A percentile compares a stretch with the other conserved stretches of the same genome.
Conservation (phyloP, 225 moss, liverwort and hornwort genomes). For the Climacium dendroides region DNA sequence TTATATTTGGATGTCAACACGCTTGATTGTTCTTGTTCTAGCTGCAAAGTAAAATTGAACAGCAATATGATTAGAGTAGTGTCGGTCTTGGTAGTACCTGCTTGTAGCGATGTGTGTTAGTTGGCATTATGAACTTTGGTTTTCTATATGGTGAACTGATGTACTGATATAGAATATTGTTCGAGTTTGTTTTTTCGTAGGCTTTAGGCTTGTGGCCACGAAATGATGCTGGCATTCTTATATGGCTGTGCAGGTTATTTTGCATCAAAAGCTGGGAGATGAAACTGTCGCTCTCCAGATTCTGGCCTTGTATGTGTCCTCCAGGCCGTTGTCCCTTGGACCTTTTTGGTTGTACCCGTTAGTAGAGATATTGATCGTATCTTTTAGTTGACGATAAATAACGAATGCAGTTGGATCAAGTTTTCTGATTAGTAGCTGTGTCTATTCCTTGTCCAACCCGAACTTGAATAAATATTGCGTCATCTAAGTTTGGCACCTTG, state of each 20-base stretch:
- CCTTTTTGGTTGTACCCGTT: background rate
- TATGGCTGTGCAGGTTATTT: slow-evolving; percentile 56
- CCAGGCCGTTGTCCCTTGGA: background rate
- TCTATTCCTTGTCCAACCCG: background rate
- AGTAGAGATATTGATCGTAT: background rate
- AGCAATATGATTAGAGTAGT: background rate
- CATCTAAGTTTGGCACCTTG: background rate
- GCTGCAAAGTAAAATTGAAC: background rate
- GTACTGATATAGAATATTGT: background rate
- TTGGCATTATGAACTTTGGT: background rate
- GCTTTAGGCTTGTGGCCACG: background rate
- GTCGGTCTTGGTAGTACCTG: background rate
- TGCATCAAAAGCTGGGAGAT: slow-evolving; percentile 86
- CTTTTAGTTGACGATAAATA: background rate
- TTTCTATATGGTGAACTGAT: background rate
- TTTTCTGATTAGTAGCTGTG: background rate
- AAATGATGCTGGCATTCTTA: background rate
- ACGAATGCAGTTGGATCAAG: background rate
- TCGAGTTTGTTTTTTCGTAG: background rate
- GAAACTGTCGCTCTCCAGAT: slow-evolving; percentile 89
- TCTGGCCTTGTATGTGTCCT: slow-evolving; percentile 71
- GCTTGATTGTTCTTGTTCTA: background rate
- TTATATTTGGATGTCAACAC: background rate
- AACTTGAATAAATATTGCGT: background rate
- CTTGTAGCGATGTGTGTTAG: background rate